A percentile compares a stretch with the other conserved stretches of the same genome.
These are phyloP conservation scores for Blastobotrys robertii DNA, from an alignment of 805 yeast genomes.

Conservation along the genomic window DNA sequence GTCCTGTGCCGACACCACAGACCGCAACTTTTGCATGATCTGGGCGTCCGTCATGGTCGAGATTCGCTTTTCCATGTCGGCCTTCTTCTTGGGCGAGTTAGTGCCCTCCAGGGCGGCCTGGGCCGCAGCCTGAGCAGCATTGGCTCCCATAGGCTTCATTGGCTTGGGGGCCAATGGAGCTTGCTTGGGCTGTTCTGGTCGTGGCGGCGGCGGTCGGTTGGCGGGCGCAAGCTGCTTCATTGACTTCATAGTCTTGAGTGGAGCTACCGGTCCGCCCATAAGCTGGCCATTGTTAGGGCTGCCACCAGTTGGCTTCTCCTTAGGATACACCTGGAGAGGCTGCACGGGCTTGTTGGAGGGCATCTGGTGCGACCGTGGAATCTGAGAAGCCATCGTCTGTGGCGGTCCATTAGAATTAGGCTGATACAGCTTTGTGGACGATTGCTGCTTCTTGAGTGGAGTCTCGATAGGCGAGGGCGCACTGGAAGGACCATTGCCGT, in stretches of 20 bases:
- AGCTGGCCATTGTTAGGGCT: background rate
- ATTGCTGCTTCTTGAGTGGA: constrained; percentile 1
- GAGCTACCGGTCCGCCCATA: background rate
- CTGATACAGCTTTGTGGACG: background rate
- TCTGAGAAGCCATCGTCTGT: background rate
- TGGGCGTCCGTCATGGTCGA: constrained; percentile 76
- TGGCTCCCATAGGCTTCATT: constrained; percentile 6
- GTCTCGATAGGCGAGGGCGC: constrained; percentile 3
- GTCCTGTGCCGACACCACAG: constrained; percentile 74
- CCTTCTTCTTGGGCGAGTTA: constrained; percentile 35
- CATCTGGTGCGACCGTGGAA: background rate
- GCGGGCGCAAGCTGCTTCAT: constrained; percentile 1
- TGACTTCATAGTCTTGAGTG: background rate
- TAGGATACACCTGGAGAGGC: constrained; percentile 2
- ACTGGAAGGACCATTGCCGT: background rate
- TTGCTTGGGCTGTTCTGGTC: constrained; percentile 5
- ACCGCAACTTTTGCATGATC: constrained; percentile 65
- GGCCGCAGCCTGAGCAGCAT: constrained; percentile 32
- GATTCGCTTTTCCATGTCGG: constrained; percentile 49
- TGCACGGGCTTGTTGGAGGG: background rate
- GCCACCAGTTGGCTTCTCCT: constrained; percentile 1
- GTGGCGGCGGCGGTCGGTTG: constrained; percentile 3
- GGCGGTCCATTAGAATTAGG: background rate
- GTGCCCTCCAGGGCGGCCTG: constrained; percentile 17
- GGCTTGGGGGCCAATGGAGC: background rate